Evolutionary conservation across 2,329 filamentous ascomycete species (phyloP), one percentile per base, ranked within the genome.

Genomic region (Polytolypa hystricis): DNA sequence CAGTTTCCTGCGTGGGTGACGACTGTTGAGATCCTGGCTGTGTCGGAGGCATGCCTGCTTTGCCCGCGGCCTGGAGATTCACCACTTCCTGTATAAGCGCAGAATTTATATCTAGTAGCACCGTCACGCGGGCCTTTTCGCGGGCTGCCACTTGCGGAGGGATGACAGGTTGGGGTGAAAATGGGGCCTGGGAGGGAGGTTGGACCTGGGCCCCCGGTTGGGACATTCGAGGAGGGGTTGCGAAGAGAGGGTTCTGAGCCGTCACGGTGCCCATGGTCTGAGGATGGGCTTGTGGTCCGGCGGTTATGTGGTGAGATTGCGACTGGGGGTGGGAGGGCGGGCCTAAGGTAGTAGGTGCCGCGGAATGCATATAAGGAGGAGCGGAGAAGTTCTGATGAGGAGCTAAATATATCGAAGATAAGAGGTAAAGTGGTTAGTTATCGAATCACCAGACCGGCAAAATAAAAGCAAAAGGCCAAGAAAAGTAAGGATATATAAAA

Each of bases 101-200:
- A 5, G 62, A 62, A 44, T 69, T 69, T 47, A 69, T 66, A 31
- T 66, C 63, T 9, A 69, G 51, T 5, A 69, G 54, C 5, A 60
- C 51, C 1, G 62, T 49, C 19, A 69, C 64, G 29, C 65, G 63
- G 16, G 62, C 61, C 36, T 62, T 62, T 43, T 69, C 65, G 23
- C 65, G 59, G 19, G 47, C 42, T 5, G 50, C 50, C 25, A 52
- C 46, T 8, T 48, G 38, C 20, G 49, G 51, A n/a, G 49, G 45
- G 20, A 46, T 21, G 9, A 49, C 33, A 14, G 39, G 42, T n/a
- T 21, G 25, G 9, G 26, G 35, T 9, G 33, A 35, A 15, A 28
- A 26, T 17, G n/a, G 25, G n/a, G 20, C 21, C 18, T 35, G 31
- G 12, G 15, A 20, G 11, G 9, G 31, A n/a, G 18, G 17, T 11